Base-by-base conservation (phyloP, 768 basidiomycete species). In the Boletus eberwhitei region DNA sequence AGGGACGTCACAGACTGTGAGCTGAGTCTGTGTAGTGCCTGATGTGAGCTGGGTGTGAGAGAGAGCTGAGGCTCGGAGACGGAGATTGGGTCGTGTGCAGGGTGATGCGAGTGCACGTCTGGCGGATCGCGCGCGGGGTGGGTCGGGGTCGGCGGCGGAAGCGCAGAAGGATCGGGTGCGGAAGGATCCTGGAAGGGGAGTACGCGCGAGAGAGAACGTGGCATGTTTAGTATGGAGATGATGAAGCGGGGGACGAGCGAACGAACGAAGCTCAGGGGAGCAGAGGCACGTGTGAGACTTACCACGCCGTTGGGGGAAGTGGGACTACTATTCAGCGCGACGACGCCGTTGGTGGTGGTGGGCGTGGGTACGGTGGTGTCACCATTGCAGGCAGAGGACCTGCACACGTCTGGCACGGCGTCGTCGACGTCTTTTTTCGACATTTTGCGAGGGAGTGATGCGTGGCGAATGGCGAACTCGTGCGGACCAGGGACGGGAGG, bases 401-500 rank as follows among this genome's bases (percentile, higher is more conserved):
- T 41, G 52, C 29, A 24, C 29, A 2, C 6, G 54, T 49, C 48
- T 19, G 11, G 0, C 0, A n/a, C 16, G 24, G 34, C 13, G 38
- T 65, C 58, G 38, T 41, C 54, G 58, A 61, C 31, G 64, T 65
- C 47, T 60, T 63, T 58, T 58, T 57, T 59, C 53, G 64, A 55
- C 70, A 55, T 61, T 43, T 58, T 71, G 1, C 55, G 70, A 0
- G 76, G 75, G 2, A 22, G 37, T 0, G 55, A 55, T 1, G 35
- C 16, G 35, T 32, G 44, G 55, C 76, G 77, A 37, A 79, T 62
- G 13, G 85, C 85, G 63, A 86, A 87, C 63, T 89, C 87, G 74
- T 88, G 86, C 31, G 80, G 75, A 3, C 80, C 79, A 1, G 83
- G 84, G 5, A 79, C 75, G 4, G 87, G 86, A 4, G 87, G 87